These are phyloP conservation scores for Penicillium capsulatum DNA, from an alignment of 2,329 filamentous ascomycete genomes.

Conservation along the genomic window DNA sequence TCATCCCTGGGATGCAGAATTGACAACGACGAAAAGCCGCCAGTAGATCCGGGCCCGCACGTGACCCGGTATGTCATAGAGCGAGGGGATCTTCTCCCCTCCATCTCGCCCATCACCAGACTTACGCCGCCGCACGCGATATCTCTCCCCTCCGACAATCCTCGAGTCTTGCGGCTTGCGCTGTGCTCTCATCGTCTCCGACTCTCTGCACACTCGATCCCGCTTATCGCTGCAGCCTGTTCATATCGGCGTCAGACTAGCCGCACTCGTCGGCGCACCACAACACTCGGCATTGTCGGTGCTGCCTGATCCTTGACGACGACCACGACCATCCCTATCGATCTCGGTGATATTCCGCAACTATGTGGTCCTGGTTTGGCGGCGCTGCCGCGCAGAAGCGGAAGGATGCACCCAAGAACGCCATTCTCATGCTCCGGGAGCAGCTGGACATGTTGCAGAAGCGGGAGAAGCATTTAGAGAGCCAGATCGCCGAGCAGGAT, in stretches of 20 bases:
- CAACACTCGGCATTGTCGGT: slow-evolving; percentile 6
- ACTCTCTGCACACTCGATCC: slow-evolving; percentile 1
- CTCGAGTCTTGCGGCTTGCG: neutral
- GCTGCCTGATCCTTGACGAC: slow-evolving; percentile 9
- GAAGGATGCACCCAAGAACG: slow-evolving; percentile 95
- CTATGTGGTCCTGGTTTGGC: slow-evolving; percentile 86
- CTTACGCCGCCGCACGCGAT: neutral
- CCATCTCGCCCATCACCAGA: slow-evolving; percentile 19
- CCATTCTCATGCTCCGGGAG: slow-evolving; percentile 79
- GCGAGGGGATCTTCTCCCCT: slow-evolving; percentile 28
- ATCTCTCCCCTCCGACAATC: neutral
- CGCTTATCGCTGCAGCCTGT: slow-evolving; percentile 14
- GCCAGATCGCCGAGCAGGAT: slow-evolving; percentile 91
- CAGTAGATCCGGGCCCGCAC: slow-evolving; percentile 18
- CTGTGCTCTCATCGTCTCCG: slow-evolving; percentile 1
- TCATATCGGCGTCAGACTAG: slow-evolving; percentile 18
- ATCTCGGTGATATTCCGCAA: neutral
- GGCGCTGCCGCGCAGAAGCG: slow-evolving; percentile 75
- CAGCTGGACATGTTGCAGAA: slow-evolving; percentile 98
- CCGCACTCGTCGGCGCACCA: slow-evolving; percentile 11
- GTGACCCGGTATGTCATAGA: slow-evolving; percentile 41
- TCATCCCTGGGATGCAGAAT: slow-evolving; percentile 24
- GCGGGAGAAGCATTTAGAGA: slow-evolving; percentile 84
- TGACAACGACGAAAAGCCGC: neutral
- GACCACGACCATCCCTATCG: neutral